Evolutionary conservation across 164 flowering plant species (phyloP).

Genomic region (Platanus orientalis): DNA sequence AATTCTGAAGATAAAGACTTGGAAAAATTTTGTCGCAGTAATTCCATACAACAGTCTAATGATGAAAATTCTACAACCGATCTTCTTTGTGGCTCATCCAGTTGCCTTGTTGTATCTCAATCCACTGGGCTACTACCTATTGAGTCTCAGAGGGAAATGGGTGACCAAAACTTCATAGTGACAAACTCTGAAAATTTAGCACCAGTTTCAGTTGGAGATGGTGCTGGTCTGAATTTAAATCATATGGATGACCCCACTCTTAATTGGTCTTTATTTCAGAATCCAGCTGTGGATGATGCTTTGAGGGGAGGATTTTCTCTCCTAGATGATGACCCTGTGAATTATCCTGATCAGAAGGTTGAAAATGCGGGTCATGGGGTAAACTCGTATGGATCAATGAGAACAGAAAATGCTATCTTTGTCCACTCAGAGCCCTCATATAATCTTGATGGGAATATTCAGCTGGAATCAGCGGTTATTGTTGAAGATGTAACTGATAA

Average conservation of each 20-base stretch:
- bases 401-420: conserved; percentile 14
- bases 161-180: conserved; percentile 11
- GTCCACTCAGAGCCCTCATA: conserved; percentile 18
- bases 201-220: conserved; percentile 3
- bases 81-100: conserved; percentile 12
- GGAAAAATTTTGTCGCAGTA: conserved; percentile 2
- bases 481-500: conserved; percentile 55
- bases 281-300: conserved; percentile 16
- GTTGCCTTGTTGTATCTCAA: conserved; percentile 7
- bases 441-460: conserved; percentile 16
- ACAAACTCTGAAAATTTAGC: conserved; percentile 20
- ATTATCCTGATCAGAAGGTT: conserved; percentile 7
- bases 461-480: conserved; percentile 26
- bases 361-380: conserved; percentile 6
- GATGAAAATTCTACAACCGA: conserved; percentile 11
- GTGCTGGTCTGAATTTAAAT: conserved; percentile 8
- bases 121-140: conserved; percentile 11
- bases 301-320: conserved; percentile 23
- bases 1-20: conserved; percentile 17
- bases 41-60: conserved; percentile 7
- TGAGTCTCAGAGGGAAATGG: conserved; percentile 8
- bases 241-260: conserved; percentile 6
- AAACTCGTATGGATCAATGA: conserved; percentile 7
- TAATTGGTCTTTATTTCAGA: conserved; percentile 22
- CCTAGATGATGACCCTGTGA: conserved; percentile 22